Evolutionary conservation across 2,329 filamentous ascomycete species (phyloP), one percentile per base, ranked within the genome.

Genomic region (Microsporum canis): DNA sequence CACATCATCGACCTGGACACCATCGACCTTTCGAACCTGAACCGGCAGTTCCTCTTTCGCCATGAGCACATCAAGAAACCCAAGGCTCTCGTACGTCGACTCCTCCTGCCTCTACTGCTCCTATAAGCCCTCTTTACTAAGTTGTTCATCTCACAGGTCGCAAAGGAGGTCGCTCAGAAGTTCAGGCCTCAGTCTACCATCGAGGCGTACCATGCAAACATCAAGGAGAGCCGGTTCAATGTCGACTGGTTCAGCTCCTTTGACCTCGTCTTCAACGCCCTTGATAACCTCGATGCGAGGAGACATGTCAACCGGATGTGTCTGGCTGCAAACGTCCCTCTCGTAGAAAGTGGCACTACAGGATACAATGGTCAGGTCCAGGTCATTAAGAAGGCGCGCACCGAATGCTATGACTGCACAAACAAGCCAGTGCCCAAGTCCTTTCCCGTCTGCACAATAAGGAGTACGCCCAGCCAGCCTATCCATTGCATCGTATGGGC

Each of bases 401-500:
- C 92, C 1, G 92, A 95, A 69, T 99, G 94, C 77, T 99, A 99
- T 73, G 94, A 99, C 71, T 99, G 94, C 77, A 88, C 85, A 12
- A 82, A 85, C 1, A 99, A 99, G 74, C 88, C 92, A 63, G 85
- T 88, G 1, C 92, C 92, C 4, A 97, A 96, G 72, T 88, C 88
- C 1, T 97, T 95, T 70, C 91, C 94, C 1, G 91, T 97, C 47
- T 99, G 94, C 77, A 99, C 94, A 1, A 97, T 99, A 68, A 85
- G 94, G 72, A 96, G 90, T 73, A 99, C 91, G 0, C 94, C 94
- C 0, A 95, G 88, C 66, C 92, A 97, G 69, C 89, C 92, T 0
- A 97, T 99, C 49, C 94, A 99, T 75, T 97, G 94, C 77, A 99
- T 99, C 64, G 92, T 99, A 1, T 99, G 94, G 94, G 92, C 84